Conservation (phyloP, 306 rosid species). For the Vigna hirtella region DNA sequence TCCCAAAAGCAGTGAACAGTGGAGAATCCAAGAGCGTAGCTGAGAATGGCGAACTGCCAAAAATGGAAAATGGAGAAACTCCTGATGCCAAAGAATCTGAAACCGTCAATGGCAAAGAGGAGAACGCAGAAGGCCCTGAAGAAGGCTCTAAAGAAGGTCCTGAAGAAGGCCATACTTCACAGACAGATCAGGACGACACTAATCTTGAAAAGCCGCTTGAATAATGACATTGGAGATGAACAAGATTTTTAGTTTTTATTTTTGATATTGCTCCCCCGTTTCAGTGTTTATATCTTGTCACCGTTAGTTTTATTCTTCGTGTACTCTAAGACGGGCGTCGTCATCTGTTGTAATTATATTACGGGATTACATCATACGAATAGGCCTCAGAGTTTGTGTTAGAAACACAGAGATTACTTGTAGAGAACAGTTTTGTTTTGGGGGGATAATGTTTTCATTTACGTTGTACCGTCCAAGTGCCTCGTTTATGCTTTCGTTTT, state of each 20-base stretch:
- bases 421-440: conserved; percentile 2
- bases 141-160: conserved; percentile 28
- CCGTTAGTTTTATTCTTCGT: conserved; percentile 25
- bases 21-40: conserved; percentile 53
- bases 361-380: conserved; percentile 4
- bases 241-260: not conserved
- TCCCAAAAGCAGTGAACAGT: conserved; percentile 61
- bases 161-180: conserved; percentile 38
- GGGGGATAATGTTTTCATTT: not conserved
- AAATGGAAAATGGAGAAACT: conserved; percentile 67
- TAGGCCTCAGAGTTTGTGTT: conserved; percentile 34
- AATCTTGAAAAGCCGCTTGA: conserved; percentile 47
- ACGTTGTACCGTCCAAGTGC: not conserved
- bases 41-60: conserved; percentile 68
- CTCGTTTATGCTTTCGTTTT: not conserved
- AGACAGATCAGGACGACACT: conserved; percentile 50
- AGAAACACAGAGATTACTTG: conserved; percentile 30
- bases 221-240: conserved; percentile 35
- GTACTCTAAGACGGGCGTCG: not conserved
- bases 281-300: conserved; percentile 7
- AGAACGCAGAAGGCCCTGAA: conserved; percentile 39
- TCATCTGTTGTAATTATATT: conserved; percentile 40
- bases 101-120: conserved; percentile 48
- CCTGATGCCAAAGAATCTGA: conserved; percentile 52
- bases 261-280: not conserved